phyloP scores from a whole-genome alignment of 345 rosid genomes.

The Corchorus capsularis region DNA sequence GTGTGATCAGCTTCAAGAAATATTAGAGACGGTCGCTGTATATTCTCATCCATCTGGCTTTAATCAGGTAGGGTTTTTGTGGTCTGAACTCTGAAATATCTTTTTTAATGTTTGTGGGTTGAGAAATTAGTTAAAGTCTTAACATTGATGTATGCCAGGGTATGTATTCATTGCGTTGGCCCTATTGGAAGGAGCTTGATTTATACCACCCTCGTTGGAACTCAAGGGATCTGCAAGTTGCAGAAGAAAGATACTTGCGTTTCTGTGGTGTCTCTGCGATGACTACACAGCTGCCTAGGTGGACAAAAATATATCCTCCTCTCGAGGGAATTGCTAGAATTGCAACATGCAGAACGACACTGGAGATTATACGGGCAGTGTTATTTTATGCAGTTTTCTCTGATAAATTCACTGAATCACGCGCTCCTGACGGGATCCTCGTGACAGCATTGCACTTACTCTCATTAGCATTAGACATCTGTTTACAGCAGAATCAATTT shows the following conservation, averaged over 20 bases:
- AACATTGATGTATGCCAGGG: constrained; percentile 55
- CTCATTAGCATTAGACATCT: constrained; percentile 71
- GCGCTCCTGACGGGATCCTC: constrained; percentile 79
- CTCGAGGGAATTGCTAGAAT: constrained; percentile 65
- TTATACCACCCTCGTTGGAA: constrained; percentile 92
- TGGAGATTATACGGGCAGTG: constrained; percentile 69
- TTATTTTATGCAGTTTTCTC: constrained; percentile 72
- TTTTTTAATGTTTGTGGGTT: constrained; percentile 24
- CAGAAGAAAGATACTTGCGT: constrained; percentile 90
- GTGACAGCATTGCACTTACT: constrained; percentile 77
- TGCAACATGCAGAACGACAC: constrained; percentile 71
- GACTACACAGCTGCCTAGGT: constrained; percentile 81
- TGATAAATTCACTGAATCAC: constrained; percentile 60
- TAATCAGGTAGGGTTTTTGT: constrained; percentile 66
- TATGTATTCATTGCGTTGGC: constrained; percentile 70
- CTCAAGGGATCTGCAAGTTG: constrained; percentile 84
- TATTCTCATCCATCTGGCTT: constrained; percentile 85
- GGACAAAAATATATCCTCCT: constrained; percentile 81
- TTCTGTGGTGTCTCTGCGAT: constrained; percentile 71
- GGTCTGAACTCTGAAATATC: constrained; percentile 20
- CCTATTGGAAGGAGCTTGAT: constrained; percentile 92
- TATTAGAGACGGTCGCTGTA: constrained; percentile 68
- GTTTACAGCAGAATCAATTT: constrained; percentile 54
- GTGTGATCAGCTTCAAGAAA: constrained; percentile 70
- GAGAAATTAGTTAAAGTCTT: constrained; percentile 11